Evolutionary conservation across 1,139 yeast species (phyloP).

Genomic region (Saccharomyces hybrid): DNA sequence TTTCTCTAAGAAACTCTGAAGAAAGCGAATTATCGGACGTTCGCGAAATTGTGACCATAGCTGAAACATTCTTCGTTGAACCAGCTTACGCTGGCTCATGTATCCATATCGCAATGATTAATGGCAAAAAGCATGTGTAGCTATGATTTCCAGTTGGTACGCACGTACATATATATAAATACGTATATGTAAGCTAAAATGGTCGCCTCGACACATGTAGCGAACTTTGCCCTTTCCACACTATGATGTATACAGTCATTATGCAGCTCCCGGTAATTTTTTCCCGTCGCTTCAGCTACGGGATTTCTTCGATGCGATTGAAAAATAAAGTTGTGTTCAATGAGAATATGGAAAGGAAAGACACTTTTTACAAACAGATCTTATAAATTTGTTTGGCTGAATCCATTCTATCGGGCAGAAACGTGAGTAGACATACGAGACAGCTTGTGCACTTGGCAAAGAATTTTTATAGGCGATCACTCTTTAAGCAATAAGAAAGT

Average conservation of each 20-base stretch:
- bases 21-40: neutral
- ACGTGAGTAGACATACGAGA: neutral
- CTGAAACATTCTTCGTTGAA: neutral
- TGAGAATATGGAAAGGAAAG: neutral
- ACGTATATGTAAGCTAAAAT: neutral
- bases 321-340: constrained; percentile 1
- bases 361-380: neutral
- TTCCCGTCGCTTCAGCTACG: neutral
- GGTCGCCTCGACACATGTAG: neutral
- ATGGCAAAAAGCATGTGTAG: too few relatives aligned
- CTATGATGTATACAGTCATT: neutral
- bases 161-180: neutral
- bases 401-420: neutral
- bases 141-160: neutral
- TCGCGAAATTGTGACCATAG: neutral
- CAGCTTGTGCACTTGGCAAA: neutral
- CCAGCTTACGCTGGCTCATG: too few relatives aligned
- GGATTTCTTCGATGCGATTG: neutral
- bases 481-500: neutral
- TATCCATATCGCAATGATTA: neutral
- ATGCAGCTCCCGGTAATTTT: neutral
- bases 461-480: neutral
- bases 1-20: neutral
- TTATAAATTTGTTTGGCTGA: neutral
- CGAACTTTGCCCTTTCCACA: neutral